Evolutionary conservation across 495 filamentous ascomycete species (phyloP).

Genomic region (Hypoxylon rickii): DNA sequence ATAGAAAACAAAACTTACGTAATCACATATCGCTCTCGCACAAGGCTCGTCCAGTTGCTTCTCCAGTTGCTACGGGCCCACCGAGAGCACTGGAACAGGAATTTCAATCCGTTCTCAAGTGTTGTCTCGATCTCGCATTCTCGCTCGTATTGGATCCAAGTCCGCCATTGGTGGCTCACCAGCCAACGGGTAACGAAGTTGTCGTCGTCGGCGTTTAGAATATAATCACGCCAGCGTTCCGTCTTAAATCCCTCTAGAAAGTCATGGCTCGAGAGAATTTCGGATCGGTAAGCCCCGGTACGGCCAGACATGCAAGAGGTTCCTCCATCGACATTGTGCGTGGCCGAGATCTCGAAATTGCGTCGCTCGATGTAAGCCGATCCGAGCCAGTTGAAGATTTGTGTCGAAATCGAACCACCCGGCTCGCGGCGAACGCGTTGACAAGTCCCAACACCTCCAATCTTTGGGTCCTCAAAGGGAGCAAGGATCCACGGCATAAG

Average conservation of each 20-base stretch:
- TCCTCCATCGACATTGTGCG: constrained; percentile 59
- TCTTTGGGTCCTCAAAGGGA: constrained; percentile 55
- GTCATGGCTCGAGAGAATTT: constrained; percentile 49
- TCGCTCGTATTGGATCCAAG: constrained; percentile 63
- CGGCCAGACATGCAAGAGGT: constrained; percentile 61
- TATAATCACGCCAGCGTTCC: constrained; percentile 58
- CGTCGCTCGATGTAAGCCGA: constrained; percentile 59
- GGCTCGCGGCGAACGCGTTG: constrained; percentile 50
- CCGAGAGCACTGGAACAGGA: constrained; percentile 61
- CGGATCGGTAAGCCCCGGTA: constrained; percentile 53
- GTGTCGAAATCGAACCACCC: constrained; percentile 33
- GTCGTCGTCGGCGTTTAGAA: constrained; percentile 68
- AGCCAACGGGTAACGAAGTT: constrained; percentile 71
- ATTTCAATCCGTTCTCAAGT: constrained; percentile 59
- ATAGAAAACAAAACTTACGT: constrained; percentile 43
- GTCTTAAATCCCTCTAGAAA: constrained; percentile 59
- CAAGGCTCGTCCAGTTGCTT: constrained; percentile 61
- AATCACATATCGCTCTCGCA: constrained; percentile 57
- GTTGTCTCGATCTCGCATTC: constrained; percentile 64
- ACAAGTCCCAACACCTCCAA: constrained; percentile 60
- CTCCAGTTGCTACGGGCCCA: constrained; percentile 71
- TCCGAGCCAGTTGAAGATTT: constrained; percentile 58
- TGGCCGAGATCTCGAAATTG: constrained; percentile 61
- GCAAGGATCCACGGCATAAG: constrained; percentile 52
- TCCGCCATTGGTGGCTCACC: constrained; percentile 59